Conservation (phyloP, 768 basidiomycete species). For the Dioszegia aurantiaca region DNA sequence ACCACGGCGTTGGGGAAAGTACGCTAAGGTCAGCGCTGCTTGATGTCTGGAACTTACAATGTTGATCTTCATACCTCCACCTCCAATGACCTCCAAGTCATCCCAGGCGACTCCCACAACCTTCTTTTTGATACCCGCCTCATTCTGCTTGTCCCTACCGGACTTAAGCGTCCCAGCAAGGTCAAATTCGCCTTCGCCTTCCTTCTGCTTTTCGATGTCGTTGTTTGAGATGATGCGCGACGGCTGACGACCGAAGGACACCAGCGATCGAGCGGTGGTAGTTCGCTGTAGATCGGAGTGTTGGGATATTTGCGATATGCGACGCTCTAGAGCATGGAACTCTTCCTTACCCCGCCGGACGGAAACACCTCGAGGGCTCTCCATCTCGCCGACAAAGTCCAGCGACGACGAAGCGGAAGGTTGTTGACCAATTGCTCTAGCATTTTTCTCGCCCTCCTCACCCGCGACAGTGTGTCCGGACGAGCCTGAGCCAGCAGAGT, state of each 20-base stretch:
- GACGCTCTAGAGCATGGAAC: constrained; percentile 40
- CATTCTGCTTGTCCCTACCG: constrained; percentile 35
- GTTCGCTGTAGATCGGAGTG: constrained; percentile 36
- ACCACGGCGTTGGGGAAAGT: constrained; percentile 54
- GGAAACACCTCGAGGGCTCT: constrained; percentile 30
- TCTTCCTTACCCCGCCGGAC: constrained; percentile 38
- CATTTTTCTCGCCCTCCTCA: not conserved
- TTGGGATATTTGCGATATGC: constrained; percentile 39
- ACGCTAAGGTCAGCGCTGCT: constrained; percentile 15
- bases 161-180: constrained; percentile 47
- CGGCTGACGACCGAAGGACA: constrained; percentile 18
- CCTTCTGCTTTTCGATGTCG: constrained; percentile 42
- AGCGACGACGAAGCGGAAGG: constrained; percentile 24
- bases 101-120: constrained; percentile 50
- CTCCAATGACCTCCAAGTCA: constrained; percentile 52
- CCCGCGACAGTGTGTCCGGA: constrained; percentile 5
- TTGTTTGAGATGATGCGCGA: constrained; percentile 5
- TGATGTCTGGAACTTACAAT: constrained; percentile 22
- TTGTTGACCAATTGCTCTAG: not conserved
- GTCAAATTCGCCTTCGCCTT: constrained; percentile 52
- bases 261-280: constrained; percentile 18
- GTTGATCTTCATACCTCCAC: constrained; percentile 54
- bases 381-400: constrained; percentile 43
- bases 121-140: constrained; percentile 54
- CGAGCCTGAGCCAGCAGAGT: not conserved